Evolutionary conservation across 768 basidiomycete species (phyloP), one percentile per base, ranked within the genome.

Genomic region (Steccherinum ochraceum): DNA sequence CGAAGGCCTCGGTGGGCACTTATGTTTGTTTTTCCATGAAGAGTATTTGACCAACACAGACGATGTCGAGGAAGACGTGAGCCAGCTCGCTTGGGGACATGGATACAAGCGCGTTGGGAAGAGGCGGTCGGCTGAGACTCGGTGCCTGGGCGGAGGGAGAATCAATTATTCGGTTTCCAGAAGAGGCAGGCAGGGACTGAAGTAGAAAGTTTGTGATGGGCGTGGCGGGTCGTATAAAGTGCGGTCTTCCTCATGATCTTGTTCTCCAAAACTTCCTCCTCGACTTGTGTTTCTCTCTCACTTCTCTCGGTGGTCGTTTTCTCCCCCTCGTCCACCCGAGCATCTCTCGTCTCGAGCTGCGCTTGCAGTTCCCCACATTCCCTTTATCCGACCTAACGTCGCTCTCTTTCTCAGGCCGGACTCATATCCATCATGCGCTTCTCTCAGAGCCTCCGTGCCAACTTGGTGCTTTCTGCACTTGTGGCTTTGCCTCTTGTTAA

Each of bases 401-500:
- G 18, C 42, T 18, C 21, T 18, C 42, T 44, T 18, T 5, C 11
- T 44, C 21, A 18, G n/a, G 18, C 18, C 18, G 18, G 18, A 5
- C 11, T 18, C 42, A 44, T 12, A 40, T 44, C 18, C 42, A 18
- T 23, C 21, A 18, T 18, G n/a, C 21, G 18, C 10, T 18, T 18
- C 42, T 23, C n/a, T 11, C 5, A 18, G 21, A 18, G 42, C 42
- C 21, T 44, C 18, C 42, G 42, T 35, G 30, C 30, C 16, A 7
- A 35, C 30, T 35, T 35, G 7, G 30, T 43, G 41, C 41, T 53
- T 12, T 40, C 44, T 20, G 46, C 47, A 3, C 24, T 48, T n/a
- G 41, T 46, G 25, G 54, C 45, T 20, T 21, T 44, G n/a, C 43
- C 50, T 13, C 12, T 40, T n/a, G 52, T 43, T 18, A 50, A 23